Evolutionary conservation across 2,329 filamentous ascomycete species (phyloP), one percentile per base, ranked within the genome.

Genomic region (Incumbomyces lentus): DNA sequence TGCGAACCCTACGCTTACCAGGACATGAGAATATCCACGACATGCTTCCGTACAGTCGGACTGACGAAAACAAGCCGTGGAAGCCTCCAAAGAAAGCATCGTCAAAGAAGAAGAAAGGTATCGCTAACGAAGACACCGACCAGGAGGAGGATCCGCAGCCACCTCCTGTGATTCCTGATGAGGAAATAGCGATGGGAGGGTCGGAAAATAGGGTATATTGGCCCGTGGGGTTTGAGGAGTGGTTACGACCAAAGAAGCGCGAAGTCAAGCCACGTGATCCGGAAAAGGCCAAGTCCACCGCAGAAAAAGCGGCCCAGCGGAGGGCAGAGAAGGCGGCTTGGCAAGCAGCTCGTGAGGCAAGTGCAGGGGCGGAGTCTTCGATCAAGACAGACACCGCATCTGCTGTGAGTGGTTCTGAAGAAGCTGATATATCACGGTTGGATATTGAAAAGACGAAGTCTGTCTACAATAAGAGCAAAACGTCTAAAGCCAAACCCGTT

Each of bases 171-270:
- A 66, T 92, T 0, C 69, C 74, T 0, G 74, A 81, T 0, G 77
- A 84, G 5, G 84, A 93, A 14, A 69, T 92, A 11, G 81, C 79
- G 2, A 95, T 95, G 89, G 90, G 90, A 33, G 90, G 90, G 0
- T 78, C 82, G 0, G 74, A 90, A 19, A 73, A 80, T 40, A 72
- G 89, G 35, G 90, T 95, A 0, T 95, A 93, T 61, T 95, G 90
- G 89, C 89, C 88, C 0, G 73, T 79, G 1, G 86, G 86, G 0
- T 87, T 88, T 79, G 89, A 95, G 61, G 84, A 93, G 51, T 95
- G 88, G 87, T 68, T 95, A 17, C 74, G 81, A 46, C 87, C 88
- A 0, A 81, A 76, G 64, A 95, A 94, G 68, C 75, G 79, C 47
- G 75, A 82, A 52, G 62, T 78, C 17, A 80, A 77, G 59, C 71